Base-by-base conservation (phyloP, 1,139 yeast genomes). In the Saccharomyces hybrid region DNA sequence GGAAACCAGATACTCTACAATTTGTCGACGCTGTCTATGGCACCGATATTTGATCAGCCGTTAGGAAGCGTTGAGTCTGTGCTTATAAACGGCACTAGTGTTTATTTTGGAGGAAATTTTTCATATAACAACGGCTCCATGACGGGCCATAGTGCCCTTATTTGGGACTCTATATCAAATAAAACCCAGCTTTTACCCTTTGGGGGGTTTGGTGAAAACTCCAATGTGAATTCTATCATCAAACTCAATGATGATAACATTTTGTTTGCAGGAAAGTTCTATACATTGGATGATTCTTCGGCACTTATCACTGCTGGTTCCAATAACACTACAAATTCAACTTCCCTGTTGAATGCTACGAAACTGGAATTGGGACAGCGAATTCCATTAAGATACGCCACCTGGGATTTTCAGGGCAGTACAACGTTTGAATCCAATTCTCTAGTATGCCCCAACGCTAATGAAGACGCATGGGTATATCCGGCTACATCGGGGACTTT, bases 81-180 rank as follows among this genome's bases (percentile, higher is more conserved):
- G 75, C 77, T 65, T 78, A 79, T 63, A 63, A 80, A 78, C 56
- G 70, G 73, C 34, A 73, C 78, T 16, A 60, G 79, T 27, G 77
- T 90, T 0, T 90, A 88, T 65, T 78, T 88, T 52, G 99, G 98
- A 9, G 99, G 99, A 28, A 76, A 81, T 57, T 82, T 93, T 63
- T 70, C 77, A 14, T 84, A 73, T 56, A 75, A 80, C 56, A 54
- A 50, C 38, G 56, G 54, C 3, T 71, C 76, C 47, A 20, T 27
- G 14, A 52, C 50, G 4, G 77, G 86, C 0, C 72, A 78, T 57
- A 88, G 93, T 52, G 86, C 81, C 0, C 84, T 88, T 11, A 71
- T 83, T 7, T 91, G 88, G 76, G 78, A 88, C 67, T 67, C 73
- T n/a, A 62, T 77, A 0, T 64, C 79, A 2, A 64, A 75, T 25